A percentile compares a stretch with the other conserved stretches of the same genome.
Conservation (phyloP, 805 yeast genomes). For the Yarrowia porcina region DNA sequence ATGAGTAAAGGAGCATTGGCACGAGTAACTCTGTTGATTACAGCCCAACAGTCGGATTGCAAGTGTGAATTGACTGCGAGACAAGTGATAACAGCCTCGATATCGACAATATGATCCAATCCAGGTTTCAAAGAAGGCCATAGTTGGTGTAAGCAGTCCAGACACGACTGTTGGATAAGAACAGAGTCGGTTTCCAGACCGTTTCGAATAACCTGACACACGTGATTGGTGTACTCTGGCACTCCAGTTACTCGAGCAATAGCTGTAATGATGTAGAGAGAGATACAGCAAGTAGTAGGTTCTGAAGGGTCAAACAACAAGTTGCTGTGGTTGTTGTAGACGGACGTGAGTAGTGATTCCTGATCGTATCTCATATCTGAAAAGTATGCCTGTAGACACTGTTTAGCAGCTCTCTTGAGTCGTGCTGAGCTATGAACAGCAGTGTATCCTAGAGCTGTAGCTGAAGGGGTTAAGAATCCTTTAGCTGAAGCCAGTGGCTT, state of each 20-base stretch:
- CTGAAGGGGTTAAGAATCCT: neutral
- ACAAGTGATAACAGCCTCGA: slow-evolving; percentile 1
- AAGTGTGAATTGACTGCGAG: neutral
- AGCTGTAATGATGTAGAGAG: slow-evolving; percentile 9
- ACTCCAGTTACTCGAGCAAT: slow-evolving; percentile 3
- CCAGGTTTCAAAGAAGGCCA: slow-evolving; percentile 8
- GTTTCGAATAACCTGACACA: slow-evolving; percentile 1
- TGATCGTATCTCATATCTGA: neutral
- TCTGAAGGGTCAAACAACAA: slow-evolving; percentile 6
- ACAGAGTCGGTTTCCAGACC: slow-evolving; percentile 8
- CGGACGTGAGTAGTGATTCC: neutral
- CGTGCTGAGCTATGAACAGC: neutral
- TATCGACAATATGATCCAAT: slow-evolving; percentile 10
- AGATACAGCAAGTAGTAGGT: neutral
- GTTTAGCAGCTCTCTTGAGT: slow-evolving; percentile 2
- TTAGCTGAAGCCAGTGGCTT: neutral
- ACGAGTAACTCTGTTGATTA: neutral
- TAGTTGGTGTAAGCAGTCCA: neutral
- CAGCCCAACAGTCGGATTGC: neutral
- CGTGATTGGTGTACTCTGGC: neutral
- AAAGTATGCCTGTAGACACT: slow-evolving; percentile 14
- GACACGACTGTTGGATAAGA: neutral
- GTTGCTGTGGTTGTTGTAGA: neutral
- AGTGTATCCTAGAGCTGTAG: neutral
- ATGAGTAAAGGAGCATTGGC: slow-evolving; percentile 2